Conservation (phyloP, 805 yeast species). For the Groenewaldozyma tartarivorans region DNA sequence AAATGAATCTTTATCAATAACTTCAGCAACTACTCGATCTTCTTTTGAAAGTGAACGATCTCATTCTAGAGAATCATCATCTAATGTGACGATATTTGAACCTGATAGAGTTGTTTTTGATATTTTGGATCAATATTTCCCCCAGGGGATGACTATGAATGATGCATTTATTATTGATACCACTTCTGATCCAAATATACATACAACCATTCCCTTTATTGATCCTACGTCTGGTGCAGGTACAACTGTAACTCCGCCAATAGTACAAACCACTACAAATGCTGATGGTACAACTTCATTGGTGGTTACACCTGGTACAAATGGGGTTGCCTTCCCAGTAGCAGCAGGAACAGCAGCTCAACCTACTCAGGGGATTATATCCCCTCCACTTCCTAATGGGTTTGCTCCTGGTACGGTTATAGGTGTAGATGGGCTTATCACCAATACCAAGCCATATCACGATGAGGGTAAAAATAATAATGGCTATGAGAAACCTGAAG, state of each 20-base stretch:
- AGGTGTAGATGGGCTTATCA: background rate
- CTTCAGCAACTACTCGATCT: background rate
- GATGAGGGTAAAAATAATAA: background rate
- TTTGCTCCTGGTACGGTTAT: background rate
- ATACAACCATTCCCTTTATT: background rate
- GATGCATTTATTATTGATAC: slow-evolving; percentile 16
- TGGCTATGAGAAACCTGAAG: background rate
- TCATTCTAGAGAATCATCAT: background rate
- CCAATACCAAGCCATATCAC: background rate
- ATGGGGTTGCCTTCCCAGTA: background rate
- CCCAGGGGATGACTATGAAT: slow-evolving; percentile 16
- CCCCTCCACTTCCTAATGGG: background rate
- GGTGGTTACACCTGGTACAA: background rate
- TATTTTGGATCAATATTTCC: slow-evolving; percentile 14
- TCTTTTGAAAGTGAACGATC: background rate
- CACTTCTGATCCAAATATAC: background rate
- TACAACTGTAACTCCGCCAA: slow-evolving; percentile 2
- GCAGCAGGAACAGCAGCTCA: no score
- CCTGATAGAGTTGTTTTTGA: slow-evolving; percentile 17
- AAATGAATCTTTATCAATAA: background rate
- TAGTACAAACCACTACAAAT: background rate
- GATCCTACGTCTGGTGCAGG: slow-evolving; percentile 1
- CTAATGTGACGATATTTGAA: slow-evolving; percentile 6
- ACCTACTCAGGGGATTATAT: background rate
- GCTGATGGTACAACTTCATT: background rate